Conservation (phyloP, 1,284 basidiomycete genomes). For the Pterulicium gracile region DNA sequence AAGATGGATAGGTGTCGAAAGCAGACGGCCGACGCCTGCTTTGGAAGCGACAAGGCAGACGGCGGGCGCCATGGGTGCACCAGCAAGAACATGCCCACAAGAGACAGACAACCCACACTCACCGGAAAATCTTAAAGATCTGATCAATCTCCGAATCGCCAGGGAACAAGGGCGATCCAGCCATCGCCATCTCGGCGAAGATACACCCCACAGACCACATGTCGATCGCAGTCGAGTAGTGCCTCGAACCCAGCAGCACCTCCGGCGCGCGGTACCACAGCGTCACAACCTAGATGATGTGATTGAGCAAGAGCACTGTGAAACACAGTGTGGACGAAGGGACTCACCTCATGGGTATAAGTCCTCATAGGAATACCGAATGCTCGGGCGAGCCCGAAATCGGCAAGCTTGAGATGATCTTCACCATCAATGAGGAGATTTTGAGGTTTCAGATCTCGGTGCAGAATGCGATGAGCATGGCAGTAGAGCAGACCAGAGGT, state of each 20-base stretch:
- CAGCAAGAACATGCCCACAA: too few relatives aligned
- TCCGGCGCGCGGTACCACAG: slow-evolving; percentile 98
- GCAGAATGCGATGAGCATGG: slow-evolving; percentile 92
- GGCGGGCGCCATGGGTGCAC: too few relatives aligned
- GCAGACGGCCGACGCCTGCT: too few relatives aligned
- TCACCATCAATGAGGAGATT: slow-evolving; percentile 90
- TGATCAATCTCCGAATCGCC: slow-evolving; percentile 99
- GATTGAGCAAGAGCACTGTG: background rate
- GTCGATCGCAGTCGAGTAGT: slow-evolving; percentile 95
- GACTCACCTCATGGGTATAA: slow-evolving; percentile 89
- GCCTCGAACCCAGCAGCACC: slow-evolving; percentile 89
- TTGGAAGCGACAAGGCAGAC: too few relatives aligned
- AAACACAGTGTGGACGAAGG: slow-evolving; percentile 6
- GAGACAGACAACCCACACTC: too few relatives aligned
- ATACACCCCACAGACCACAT: slow-evolving; percentile 99
- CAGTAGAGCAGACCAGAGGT: slow-evolving; percentile 87
- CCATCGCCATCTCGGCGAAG: slow-evolving; percentile 88
- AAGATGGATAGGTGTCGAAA: background rate
- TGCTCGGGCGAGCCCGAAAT: slow-evolving; percentile 93
- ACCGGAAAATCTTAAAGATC: slow-evolving; percentile 99
- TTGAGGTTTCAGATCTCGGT: slow-evolving; percentile 96
- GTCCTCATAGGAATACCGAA: slow-evolving; percentile 98
- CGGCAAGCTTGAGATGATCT: slow-evolving; percentile 89
- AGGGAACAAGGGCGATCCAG: slow-evolving; percentile 86
- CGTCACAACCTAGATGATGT: slow-evolving; percentile 75